Conservation (phyloP, 2,329 filamentous ascomycete species). For the Cladosporium sp. region DNA sequence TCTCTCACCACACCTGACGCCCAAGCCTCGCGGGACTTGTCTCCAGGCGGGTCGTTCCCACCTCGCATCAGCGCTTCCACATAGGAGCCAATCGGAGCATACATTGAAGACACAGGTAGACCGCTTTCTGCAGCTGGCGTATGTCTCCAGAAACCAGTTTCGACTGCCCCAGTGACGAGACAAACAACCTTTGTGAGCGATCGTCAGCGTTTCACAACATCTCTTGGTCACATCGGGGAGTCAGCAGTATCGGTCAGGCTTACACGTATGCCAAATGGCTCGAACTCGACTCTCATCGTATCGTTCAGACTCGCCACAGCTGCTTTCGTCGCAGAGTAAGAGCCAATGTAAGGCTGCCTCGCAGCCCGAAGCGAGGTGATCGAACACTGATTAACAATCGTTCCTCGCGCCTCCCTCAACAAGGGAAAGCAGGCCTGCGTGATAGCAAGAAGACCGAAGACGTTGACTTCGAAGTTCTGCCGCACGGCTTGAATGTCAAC, state of each 20-base stretch:
- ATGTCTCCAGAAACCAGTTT: conserved; percentile 14
- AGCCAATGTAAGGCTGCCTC: conserved; percentile 27
- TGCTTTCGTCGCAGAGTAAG: conserved; percentile 30
- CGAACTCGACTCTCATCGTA: conserved; percentile 25
- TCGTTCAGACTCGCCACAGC: conserved; percentile 22
- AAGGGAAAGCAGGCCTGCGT: conserved; percentile 46
- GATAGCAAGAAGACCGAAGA: conserved; percentile 39
- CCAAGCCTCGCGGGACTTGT: conserved; percentile 17
- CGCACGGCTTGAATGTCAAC: conserved; percentile 40
- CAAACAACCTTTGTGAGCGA: conserved; percentile 14
- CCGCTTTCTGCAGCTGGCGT: background rate
- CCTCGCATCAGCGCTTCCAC: conserved; percentile 12
- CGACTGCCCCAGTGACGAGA: conserved; percentile 19
- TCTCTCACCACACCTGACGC: conserved; percentile 17
- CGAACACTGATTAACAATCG: conserved; percentile 37
- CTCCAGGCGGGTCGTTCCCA: conserved; percentile 11
- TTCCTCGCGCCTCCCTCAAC: conserved; percentile 33
- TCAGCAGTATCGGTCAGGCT: background rate
- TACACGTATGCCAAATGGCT: conserved; percentile 25
- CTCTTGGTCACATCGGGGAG: background rate
- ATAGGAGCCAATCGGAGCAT: conserved; percentile 15
- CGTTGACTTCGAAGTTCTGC: conserved; percentile 47
- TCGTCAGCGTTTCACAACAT: background rate
- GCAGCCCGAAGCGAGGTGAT: conserved; percentile 21
- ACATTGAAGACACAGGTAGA: conserved; percentile 25